Evolutionary conservation across 805 yeast species (phyloP).

Genomic region (Yarrowia phangngaensis): DNA sequence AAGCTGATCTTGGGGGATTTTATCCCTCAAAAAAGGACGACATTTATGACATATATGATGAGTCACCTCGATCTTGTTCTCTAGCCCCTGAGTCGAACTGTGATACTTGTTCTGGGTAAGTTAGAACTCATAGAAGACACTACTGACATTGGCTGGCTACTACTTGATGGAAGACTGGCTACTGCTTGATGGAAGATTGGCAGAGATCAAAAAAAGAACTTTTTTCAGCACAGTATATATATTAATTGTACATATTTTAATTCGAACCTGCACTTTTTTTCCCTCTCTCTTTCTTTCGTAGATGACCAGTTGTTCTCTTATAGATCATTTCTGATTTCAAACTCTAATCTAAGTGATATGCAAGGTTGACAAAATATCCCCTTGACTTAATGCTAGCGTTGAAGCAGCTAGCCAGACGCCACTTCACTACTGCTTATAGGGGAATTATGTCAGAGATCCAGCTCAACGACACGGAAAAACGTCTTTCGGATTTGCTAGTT

Average conservation of each 20-base stretch:
- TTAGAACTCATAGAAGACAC: neutral
- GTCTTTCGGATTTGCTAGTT: constrained; percentile 37
- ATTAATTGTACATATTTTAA: too few relatives aligned
- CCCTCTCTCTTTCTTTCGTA: too few relatives aligned
- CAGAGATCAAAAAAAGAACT: too few relatives aligned
- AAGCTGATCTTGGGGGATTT: neutral
- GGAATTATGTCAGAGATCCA: constrained; percentile 30
- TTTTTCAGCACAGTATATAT: too few relatives aligned
- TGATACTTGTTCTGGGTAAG: constrained; percentile 3
- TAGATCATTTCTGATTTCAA: too few relatives aligned
- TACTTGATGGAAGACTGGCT: too few relatives aligned
- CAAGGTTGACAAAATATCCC: too few relatives aligned
- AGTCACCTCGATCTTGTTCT: constrained; percentile 12
- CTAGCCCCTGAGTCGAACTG: constrained; percentile 13
- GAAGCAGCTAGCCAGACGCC: neutral
- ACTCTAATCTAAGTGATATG: too few relatives aligned
- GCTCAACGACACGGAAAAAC: constrained; percentile 37
- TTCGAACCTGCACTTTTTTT: too few relatives aligned
- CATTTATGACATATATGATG: constrained; percentile 14
- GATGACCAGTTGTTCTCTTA: too few relatives aligned
- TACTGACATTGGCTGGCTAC: too few relatives aligned
- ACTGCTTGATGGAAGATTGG: too few relatives aligned
- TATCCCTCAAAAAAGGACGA: constrained; percentile 12
- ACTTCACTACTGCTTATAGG: neutral
- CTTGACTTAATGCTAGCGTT: constrained; percentile 1